phyloP scores from a whole-genome alignment of 495 filamentous ascomycete genomes.

The Hypoxylon crocopeplum region DNA sequence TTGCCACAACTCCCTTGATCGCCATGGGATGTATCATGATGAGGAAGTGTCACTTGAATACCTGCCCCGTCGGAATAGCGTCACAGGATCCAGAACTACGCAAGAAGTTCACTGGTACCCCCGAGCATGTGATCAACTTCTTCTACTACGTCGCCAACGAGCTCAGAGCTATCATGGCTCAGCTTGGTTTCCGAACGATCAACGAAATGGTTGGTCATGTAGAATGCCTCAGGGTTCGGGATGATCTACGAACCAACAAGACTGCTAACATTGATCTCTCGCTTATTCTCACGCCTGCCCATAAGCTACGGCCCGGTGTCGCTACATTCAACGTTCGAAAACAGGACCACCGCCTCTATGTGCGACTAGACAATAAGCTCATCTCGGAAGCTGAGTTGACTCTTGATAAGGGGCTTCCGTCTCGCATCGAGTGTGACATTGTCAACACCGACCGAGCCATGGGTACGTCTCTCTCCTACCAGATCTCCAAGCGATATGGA shows the following conservation, averaged over 20 bases:
- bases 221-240: conserved; percentile 84
- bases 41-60: conserved; percentile 65
- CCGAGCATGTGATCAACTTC: conserved; percentile 99
- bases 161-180: conserved; percentile 97
- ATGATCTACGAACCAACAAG: conserved; percentile 88
- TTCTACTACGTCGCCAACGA: conserved; percentile 99
- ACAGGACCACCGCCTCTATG: conserved; percentile 94
- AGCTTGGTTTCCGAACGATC: conserved; percentile 90
- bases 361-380: conserved; percentile 96
- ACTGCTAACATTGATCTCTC: conserved; percentile 94
- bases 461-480: conserved; percentile 95
- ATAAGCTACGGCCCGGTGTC: conserved; percentile 94
- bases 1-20: conserved; percentile 96
- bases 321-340: conserved; percentile 99
- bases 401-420: conserved; percentile 93
- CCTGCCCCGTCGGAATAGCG: conserved; percentile 93
- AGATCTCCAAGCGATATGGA: conserved; percentile 91
- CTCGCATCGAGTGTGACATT: conserved; percentile 95
- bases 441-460: conserved; percentile 97
- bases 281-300: conserved; percentile 93
- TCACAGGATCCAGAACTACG: conserved; percentile 95
- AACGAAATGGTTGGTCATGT: conserved; percentile 99
- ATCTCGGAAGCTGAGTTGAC: conserved; percentile 97
- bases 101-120: conserved; percentile 92
- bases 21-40: conserved; percentile 99